A percentile compares a stretch with the other conserved stretches of the same genome.
Evolutionary conservation across 306 rosid species (phyloP).

Genomic region (Echinosophora koreensis): DNA sequence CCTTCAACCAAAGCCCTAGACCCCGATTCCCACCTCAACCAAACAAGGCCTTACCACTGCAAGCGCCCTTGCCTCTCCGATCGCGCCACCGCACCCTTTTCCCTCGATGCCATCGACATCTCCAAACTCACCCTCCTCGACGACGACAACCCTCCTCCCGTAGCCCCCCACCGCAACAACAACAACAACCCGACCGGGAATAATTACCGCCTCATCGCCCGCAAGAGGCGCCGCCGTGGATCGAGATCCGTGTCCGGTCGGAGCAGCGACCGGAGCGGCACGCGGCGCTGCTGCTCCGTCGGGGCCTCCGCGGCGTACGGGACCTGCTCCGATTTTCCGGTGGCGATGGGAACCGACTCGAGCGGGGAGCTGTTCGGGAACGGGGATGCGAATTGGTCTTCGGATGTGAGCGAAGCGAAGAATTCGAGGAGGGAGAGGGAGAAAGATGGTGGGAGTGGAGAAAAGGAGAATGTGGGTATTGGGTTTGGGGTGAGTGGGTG

Average conservation of each 20-base stretch:
- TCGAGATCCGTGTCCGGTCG: slow-evolving; percentile 97
- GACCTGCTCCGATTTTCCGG: slow-evolving; percentile 94
- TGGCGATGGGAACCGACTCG: slow-evolving; percentile 92
- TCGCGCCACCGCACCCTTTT: slow-evolving; percentile 73
- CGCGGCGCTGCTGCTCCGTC: slow-evolving; percentile 86
- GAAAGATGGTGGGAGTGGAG: slow-evolving; percentile 63
- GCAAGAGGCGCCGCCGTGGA: slow-evolving; percentile 87
- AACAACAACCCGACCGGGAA: slow-evolving; percentile 47
- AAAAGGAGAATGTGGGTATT: slow-evolving; percentile 72
- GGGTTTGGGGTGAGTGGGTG: slow-evolving; percentile 77
- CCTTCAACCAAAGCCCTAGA: slow-evolving; percentile 58
- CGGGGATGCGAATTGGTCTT: slow-evolving; percentile 90
- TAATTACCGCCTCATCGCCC: slow-evolving; percentile 66
- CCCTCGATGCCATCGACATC: slow-evolving; percentile 68
- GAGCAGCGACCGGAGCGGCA: slow-evolving; percentile 95
- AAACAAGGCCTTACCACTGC: slow-evolving; percentile 52
- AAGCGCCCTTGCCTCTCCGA: slow-evolving; percentile 96
- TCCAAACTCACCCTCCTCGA: slow-evolving; percentile 77
- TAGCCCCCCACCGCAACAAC: slow-evolving; percentile 27
- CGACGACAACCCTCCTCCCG: slow-evolving; percentile 56
- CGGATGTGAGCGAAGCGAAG: slow-evolving; percentile 93
- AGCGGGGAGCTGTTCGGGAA: slow-evolving; percentile 93
- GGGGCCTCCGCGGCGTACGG: slow-evolving; percentile 95
- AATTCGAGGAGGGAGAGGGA: slow-evolving; percentile 80
- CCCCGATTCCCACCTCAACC: slow-evolving; percentile 45